Evolutionary conservation across 169 alveolate species (phyloP).

Genomic region (Plasmodium fragile): DNA sequence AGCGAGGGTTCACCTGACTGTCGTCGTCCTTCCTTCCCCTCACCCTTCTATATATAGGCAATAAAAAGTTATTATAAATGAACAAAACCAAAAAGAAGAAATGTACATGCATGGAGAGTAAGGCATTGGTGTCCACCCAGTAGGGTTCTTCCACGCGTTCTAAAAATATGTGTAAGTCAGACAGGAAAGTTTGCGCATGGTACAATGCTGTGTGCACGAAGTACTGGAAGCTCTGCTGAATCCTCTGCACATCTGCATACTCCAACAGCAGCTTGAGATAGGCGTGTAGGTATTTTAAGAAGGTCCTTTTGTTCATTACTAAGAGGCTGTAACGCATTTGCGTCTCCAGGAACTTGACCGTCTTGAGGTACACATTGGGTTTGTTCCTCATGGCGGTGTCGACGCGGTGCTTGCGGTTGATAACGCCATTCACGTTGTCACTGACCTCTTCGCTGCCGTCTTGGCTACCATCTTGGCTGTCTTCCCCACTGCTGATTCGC

Average conservation of each 20-base stretch:
- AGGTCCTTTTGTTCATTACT: slow-evolving; percentile 40
- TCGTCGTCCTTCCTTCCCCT: neutral
- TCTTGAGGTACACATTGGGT: slow-evolving; percentile 19
- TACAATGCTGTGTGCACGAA: slow-evolving; percentile 25
- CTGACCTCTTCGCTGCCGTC: neutral
- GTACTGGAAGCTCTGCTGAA: slow-evolving; percentile 27
- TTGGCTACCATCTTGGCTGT: neutral
- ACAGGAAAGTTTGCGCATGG: slow-evolving; percentile 24
- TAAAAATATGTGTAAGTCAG: slow-evolving; percentile 17
- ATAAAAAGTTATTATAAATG: slow-evolving; percentile 26
- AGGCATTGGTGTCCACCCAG: slow-evolving; percentile 49
- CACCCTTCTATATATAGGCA: slow-evolving; percentile 20
- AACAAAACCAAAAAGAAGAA: slow-evolving; percentile 33
- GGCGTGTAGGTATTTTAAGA: slow-evolving; percentile 17
- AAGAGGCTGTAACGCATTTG: slow-evolving; percentile 60
- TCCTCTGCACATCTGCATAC: slow-evolving; percentile 18
- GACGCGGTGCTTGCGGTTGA: neutral
- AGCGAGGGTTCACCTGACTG: neutral
- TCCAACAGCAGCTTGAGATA: slow-evolving; percentile 37
- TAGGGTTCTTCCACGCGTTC: neutral
- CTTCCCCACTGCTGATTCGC: neutral
- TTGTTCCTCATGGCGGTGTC: neutral
- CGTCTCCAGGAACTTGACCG: slow-evolving; percentile 34
- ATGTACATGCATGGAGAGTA: slow-evolving; percentile 31
- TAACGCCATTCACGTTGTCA: neutral